Evolutionary conservation across 129 eudicot species (phyloP), one percentile per base, ranked within the genome.

Genomic region (Mikania micrantha): DNA sequence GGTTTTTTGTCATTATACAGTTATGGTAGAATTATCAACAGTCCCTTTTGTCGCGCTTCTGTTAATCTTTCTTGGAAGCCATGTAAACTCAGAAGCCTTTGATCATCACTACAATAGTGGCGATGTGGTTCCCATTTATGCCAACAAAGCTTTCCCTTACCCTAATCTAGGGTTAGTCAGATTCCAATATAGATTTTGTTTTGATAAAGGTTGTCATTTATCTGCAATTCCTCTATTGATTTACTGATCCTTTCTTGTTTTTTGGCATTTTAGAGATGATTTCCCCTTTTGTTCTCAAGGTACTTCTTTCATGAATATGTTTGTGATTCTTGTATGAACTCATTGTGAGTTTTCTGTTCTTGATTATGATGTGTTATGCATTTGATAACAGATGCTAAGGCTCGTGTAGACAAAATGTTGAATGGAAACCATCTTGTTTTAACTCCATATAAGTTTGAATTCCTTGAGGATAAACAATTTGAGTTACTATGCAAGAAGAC

Each of bases 401-500:
- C 54, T 42, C 61, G 59, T 78, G 32, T 27, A 29, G 74, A 69
- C 38, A 77, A 72, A 40, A 70, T 44, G 45, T 60, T 73, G 71
- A 52, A 59, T 66, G 78, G 78, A 25, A 62, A 59, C 31, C 70
- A 52, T 25, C 63, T 78, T 22, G 74, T 78, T 59, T 49, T 25
- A 57, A 58, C 82, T 44, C 66, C 78, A 20, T 78, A 78, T 58
- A 66, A 28, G 35, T 48, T 78, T 57, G 69, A 78, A 5, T 78
- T 72, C 29, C 61, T 42, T 15, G 63, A 27, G 31, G 74, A 78
- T 31, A 78, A 72, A 44, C 56, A 54, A 1, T 65, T 72, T 32
- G 65, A 66, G 47, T 53, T 78, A 27, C 16, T 72, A 21, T 84
- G 90, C 62, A 78, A 60, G 38, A 84, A 81, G 78, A 74, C 29